Evolutionary conservation across 352 stramenopile species (phyloP).

Genomic region (Phytopythium aichiense): DNA sequence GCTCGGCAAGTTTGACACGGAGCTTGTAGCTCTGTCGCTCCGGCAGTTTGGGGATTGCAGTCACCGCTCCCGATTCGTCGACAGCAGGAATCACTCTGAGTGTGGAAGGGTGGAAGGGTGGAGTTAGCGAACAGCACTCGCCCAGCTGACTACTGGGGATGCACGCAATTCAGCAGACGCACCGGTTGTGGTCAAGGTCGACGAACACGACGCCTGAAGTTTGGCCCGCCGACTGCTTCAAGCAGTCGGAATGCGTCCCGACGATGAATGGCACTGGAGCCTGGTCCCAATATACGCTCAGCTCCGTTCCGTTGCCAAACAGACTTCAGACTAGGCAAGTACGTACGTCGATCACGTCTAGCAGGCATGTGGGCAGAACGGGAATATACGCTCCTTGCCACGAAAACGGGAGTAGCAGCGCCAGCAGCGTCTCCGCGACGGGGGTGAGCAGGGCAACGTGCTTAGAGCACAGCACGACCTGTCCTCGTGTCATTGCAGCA

Average conservation of each 20-base stretch:
- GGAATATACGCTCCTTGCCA: conserved; percentile 95
- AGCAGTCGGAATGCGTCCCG: conserved; percentile 82
- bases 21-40: conserved; percentile 68
- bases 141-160: background rate
- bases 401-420: conserved; percentile 91
- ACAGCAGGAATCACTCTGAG: conserved; percentile 67
- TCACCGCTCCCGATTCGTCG: conserved; percentile 54
- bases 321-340: background rate
- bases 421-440: conserved; percentile 88
- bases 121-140: background rate
- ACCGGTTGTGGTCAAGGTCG: conserved; percentile 92
- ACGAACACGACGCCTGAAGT: conserved; percentile 91
- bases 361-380: conserved; percentile 87
- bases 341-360: conserved; percentile 92
- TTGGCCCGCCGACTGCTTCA: conserved; percentile 54
- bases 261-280: conserved; percentile 94
- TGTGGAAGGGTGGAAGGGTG: background rate
- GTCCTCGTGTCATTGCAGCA: background rate
- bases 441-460: conserved; percentile 88
- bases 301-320: background rate
- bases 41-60: conserved; percentile 66
- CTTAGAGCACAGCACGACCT: conserved; percentile 91
- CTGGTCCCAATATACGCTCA: conserved; percentile 15
- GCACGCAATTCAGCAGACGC: background rate
- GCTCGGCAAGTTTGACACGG: conserved; percentile 50